Evolutionary conservation across 2,329 filamentous ascomycete species (phyloP), one percentile per base, ranked within the genome.

Genomic region (Fusarium goolgardi): DNA sequence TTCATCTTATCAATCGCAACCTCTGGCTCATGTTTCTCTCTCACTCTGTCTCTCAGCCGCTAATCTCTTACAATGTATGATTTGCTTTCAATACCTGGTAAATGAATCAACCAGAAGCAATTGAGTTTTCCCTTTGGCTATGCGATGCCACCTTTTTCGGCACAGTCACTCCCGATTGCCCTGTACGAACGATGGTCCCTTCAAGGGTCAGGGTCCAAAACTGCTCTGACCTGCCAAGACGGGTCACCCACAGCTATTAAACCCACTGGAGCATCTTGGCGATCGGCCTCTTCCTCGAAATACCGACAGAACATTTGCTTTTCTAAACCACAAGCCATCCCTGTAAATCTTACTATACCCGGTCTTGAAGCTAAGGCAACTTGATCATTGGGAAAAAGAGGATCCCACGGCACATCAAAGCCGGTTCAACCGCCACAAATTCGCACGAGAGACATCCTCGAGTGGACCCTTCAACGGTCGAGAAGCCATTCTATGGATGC

Each of bases 1-100:
- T 59, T 52, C 65, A 71, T 73, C 71, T 71, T 72, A 72, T 72
- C 71, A 73, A 71, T 71, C 69, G 69, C 55, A 53, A 37, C 44
- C 58, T 31, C 37, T 53, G 43, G 27, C 23, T 60, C 46, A 20
- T 52, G 35, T 56, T 29, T 18, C 15, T 47, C 25, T 23, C 37
- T 34, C 23, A 23, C 16, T 32, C 47, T 7, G 27, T 29, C 27
- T 35, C 50, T 45, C 39, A 23, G 41, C 51, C 54, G 46, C 59
- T 67, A 55, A 45, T 41, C 31, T 13, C 18, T 20, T 25, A 20
- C 32, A 23, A 37, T 21, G 50, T 31, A 27, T 65, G 63, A 65
- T 65, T 65, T 37, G 35, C 56, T 47, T 39, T 39, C 21, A 23
- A 15, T 20, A 40, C 32, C 20, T n/a, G 27, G 12, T 20, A 41